Evolutionary conservation across 768 basidiomycete species (phyloP).

Genomic region (Clitopilus hobsonii): DNA sequence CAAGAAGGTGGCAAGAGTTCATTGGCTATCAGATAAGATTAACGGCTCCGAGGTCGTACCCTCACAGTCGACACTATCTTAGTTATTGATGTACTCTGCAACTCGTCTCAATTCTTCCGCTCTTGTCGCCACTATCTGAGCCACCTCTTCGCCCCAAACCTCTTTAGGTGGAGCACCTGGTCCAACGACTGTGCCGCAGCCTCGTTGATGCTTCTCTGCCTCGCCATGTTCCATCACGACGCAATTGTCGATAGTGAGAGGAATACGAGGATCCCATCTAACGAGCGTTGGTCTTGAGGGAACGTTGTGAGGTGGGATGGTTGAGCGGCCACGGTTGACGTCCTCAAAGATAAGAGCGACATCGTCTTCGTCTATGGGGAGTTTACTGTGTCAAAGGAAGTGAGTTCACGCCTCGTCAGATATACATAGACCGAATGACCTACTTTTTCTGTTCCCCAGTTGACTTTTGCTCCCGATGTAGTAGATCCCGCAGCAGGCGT

Average conservation of each 20-base stretch:
- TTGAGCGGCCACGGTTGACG: conserved; percentile 71
- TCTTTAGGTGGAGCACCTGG: conserved; percentile 36
- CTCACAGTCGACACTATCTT: neutral
- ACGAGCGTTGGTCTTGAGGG: conserved; percentile 70
- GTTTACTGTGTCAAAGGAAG: conserved; percentile 38
- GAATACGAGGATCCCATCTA: conserved; percentile 70
- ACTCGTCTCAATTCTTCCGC: conserved; percentile 53
- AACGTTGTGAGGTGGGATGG: conserved; percentile 73
- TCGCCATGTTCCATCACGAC: conserved; percentile 80
- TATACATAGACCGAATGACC: conserved; percentile 17
- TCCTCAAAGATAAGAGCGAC: conserved; percentile 85
- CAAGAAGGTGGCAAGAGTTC: too few relatives aligned
- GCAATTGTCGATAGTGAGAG: conserved; percentile 73
- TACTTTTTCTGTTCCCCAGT: conserved; percentile 57
- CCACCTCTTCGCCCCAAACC: conserved; percentile 69
- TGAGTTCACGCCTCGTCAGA: neutral
- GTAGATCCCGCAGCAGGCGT: conserved; percentile 70
- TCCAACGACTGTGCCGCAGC: conserved; percentile 30
- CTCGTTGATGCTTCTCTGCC: conserved; percentile 58
- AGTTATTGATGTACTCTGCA: conserved; percentile 48
- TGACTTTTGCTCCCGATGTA: conserved; percentile 68
- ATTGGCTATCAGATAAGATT: neutral
- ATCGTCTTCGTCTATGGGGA: conserved; percentile 82
- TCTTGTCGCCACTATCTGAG: conserved; percentile 52
- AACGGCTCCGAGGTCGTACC: neutral